Evolutionary conservation across 257 asterid genomes (phyloP).

Genomic region (Gardenia jasminoides): DNA sequence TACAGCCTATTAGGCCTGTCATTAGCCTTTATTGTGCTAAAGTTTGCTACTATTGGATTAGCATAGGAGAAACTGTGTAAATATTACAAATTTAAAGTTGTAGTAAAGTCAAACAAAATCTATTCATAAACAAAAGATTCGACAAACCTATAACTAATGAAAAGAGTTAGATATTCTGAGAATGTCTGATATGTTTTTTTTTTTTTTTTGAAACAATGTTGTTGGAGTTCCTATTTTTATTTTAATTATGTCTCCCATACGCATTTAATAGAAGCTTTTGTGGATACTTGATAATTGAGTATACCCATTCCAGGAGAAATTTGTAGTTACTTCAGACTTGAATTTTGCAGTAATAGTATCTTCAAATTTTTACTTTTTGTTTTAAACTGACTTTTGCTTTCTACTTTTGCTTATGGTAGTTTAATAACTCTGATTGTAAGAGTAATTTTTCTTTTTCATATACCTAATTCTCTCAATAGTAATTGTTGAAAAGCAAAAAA

Average conservation of each 20-base stretch:
- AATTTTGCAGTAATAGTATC: background rate
- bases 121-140: too few relatives aligned
- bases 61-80: too few relatives aligned
- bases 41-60: too few relatives aligned
- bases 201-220: background rate
- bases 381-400: background rate
- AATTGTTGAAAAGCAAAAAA: background rate
- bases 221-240: background rate
- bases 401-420: constrained; percentile 27
- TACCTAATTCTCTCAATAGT: background rate
- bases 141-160: too few relatives aligned
- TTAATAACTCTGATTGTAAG: constrained; percentile 75
- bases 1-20: too few relatives aligned
- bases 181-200: too few relatives aligned
- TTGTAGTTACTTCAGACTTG: background rate
- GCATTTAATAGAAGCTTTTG: too few relatives aligned
- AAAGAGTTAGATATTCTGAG: background rate
- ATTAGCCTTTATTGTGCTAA: too few relatives aligned
- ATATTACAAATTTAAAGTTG: too few relatives aligned
- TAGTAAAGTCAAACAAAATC: too few relatives aligned
- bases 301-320: too few relatives aligned
- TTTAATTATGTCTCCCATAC: too few relatives aligned
- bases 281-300: background rate
- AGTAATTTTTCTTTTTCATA: background rate
- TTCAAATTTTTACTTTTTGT: background rate